Percentiles rank a stretch among this genome's conserved stretches.
These are phyloP conservation scores for Biscogniauxia marginata DNA, from an alignment of 2,329 filamentous ascomycete species.

Conservation along the genomic window DNA sequence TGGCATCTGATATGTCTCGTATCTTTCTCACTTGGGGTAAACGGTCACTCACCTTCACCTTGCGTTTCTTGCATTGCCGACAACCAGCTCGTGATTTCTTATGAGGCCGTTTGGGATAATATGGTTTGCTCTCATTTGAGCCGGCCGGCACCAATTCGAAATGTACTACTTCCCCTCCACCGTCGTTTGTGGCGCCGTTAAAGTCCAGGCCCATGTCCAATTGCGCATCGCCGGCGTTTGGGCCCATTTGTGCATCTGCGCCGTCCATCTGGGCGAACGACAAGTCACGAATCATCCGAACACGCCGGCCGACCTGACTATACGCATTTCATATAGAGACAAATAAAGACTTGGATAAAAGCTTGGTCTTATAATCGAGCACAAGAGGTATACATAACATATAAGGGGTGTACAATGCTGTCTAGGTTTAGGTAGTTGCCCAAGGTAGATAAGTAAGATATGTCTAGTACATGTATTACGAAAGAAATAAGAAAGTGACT, in stretches of 20 bases:
- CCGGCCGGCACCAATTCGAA: not conserved
- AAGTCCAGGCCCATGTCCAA: too few relatives aligned
- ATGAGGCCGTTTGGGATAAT: slow-evolving; percentile 52
- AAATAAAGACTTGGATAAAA: too few relatives aligned
- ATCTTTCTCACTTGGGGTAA: not conserved
- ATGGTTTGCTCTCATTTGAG: slow-evolving; percentile 28
- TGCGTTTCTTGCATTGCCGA: slow-evolving; percentile 53
- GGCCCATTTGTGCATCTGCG: not conserved
- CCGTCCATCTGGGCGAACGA: not conserved
- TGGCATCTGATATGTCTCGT: not conserved
- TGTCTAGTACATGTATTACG: too few relatives aligned
- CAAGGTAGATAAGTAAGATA: too few relatives aligned
- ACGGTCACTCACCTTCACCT: slow-evolving; percentile 41
- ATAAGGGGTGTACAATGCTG: too few relatives aligned
- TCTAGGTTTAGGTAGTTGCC: too few relatives aligned
- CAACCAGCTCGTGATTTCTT: slow-evolving; percentile 55
- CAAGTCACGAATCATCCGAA: slow-evolving; percentile 1
- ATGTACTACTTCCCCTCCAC: slow-evolving; percentile 10
- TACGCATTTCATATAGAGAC: too few relatives aligned
- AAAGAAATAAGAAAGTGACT: too few relatives aligned
- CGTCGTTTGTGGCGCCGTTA: slow-evolving; percentile 3
- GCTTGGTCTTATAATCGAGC: too few relatives aligned
- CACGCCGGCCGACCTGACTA: not conserved
- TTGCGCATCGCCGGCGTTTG: not conserved
- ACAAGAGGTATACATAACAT: too few relatives aligned